Evolutionary conservation across 768 basidiomycete species (phyloP), one percentile per base, ranked within the genome.

Genomic region (Leucosporidium creatinivorum): DNA sequence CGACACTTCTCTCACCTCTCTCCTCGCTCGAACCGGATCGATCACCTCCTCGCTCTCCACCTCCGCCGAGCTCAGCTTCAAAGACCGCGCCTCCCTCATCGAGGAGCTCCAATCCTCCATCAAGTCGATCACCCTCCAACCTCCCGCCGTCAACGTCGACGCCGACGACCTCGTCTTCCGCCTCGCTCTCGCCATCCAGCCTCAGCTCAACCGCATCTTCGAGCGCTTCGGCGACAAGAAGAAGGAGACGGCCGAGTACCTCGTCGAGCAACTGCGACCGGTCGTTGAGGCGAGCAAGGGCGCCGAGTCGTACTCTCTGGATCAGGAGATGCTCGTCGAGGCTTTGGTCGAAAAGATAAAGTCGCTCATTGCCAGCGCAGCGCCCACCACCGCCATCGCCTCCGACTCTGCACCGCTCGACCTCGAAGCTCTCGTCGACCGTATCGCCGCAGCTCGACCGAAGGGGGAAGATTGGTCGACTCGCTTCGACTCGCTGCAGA

Each of bases 121-220:
- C 30, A 28, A 26, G 13, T 28, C 26, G 17, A 28, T 60, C 17
- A 44, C 39, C 13, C 39, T 44, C 13, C 39, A 44, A 13, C 15
- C 39, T 44, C 39, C 39, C 8, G 2, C 39, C 8, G 39, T 44
- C 39, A 44, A 44, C 15, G 39, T 44, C 39, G 39, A 44, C 57
- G 57, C 31, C 57, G 31, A 36, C 4, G 31, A 33, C 57, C n/a
- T 58, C 31, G 31, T 58, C 57, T 23, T 77, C 19, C 57, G 57
- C 19, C 25, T 58, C 54, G 56, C 48, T 10, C 9, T 47, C 23
- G 9, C 28, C 51, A 7, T 61, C 19, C 52, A 61, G 47, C 54
- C 60, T 7, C 59, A 54, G 23, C 39, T 61, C 47, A 47, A 30
- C 18, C 47, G 30, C 28, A 47, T 48, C 19, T 31, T 65, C 58